phyloP scores from a whole-genome alignment of 129 eudicot species.

The Tagetes patula region DNA sequence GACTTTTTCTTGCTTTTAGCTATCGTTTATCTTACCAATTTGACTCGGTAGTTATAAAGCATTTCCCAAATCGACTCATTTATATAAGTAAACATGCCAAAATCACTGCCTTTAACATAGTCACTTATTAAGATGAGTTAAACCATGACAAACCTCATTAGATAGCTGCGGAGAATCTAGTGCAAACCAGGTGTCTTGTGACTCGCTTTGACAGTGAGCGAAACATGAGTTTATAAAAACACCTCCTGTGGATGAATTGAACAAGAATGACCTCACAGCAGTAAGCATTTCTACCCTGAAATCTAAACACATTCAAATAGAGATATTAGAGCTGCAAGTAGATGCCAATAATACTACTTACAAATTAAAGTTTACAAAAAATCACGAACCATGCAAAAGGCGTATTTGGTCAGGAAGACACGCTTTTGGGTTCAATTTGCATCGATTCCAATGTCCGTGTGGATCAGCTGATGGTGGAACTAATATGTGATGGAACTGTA shows the following conservation, averaged over 20 bases:
- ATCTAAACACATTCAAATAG: constrained; percentile 41
- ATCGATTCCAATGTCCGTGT: constrained; percentile 64
- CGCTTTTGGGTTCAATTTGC: constrained; percentile 61
- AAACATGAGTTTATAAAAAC: constrained; percentile 93
- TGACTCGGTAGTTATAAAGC: background rate
- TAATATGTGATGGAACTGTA: constrained; percentile 76
- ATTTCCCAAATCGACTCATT: background rate
- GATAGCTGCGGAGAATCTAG: constrained; percentile 70
- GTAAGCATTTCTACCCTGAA: constrained; percentile 74
- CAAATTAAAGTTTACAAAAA: too few relatives aligned
- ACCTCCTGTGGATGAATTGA: constrained; percentile 64
- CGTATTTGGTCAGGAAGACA: constrained; percentile 56
- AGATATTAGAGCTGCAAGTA: constrained; percentile 13
- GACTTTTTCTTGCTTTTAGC: background rate
- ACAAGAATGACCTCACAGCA: constrained; percentile 50
- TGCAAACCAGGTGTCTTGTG: constrained; percentile 86
- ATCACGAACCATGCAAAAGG: too few relatives aligned
- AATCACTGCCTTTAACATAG: background rate
- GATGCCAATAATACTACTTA: background rate
- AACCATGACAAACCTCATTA: constrained; percentile 50
- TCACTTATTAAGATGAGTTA: background rate
- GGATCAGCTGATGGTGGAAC: constrained; percentile 93
- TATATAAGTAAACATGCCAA: background rate
- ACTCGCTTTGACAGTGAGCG: constrained; percentile 96
- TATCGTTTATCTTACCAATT: too few relatives aligned